Conservation (phyloP, 352 stramenopile genomes). For the Globisporangium yorkense region DNA sequence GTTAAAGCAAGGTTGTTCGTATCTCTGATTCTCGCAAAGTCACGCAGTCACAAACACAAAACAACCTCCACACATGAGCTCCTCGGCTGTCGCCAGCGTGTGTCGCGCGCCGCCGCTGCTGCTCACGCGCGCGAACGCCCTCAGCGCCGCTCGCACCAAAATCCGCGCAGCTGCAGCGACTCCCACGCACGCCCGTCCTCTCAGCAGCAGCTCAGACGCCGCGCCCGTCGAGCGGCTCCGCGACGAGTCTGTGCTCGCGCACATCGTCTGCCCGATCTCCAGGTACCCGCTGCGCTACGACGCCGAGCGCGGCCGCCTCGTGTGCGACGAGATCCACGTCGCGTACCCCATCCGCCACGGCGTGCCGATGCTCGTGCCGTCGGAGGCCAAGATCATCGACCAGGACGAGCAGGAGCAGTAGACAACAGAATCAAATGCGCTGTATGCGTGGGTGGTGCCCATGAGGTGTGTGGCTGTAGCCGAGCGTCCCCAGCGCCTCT, state of each 20-base stretch:
- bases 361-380: slow-evolving; percentile 65
- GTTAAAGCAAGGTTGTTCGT: no score
- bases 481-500: no score
- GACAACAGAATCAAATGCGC: background rate
- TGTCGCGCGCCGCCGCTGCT: background rate
- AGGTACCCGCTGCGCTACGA: slow-evolving; percentile 80
- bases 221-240: slow-evolving; percentile 17
- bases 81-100: no score
- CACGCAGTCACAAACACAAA: no score
- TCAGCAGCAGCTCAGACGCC: background rate
- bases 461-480: no score
- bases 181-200: no score
- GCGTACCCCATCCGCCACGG: slow-evolving; percentile 80
- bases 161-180: no score
- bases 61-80: no score
- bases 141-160: no score
- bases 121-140: background rate
- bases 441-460: no score
- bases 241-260: slow-evolving; percentile 69
- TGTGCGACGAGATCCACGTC: slow-evolving; percentile 81
- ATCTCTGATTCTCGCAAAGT: no score
- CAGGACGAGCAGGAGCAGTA: slow-evolving; percentile 2
- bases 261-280: slow-evolving; percentile 83
- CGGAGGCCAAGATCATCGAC: slow-evolving; percentile 63
- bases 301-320: slow-evolving; percentile 40